Conservation (phyloP, 2,329 filamentous ascomycete genomes). For the Sporothrix dimorphospora region DNA sequence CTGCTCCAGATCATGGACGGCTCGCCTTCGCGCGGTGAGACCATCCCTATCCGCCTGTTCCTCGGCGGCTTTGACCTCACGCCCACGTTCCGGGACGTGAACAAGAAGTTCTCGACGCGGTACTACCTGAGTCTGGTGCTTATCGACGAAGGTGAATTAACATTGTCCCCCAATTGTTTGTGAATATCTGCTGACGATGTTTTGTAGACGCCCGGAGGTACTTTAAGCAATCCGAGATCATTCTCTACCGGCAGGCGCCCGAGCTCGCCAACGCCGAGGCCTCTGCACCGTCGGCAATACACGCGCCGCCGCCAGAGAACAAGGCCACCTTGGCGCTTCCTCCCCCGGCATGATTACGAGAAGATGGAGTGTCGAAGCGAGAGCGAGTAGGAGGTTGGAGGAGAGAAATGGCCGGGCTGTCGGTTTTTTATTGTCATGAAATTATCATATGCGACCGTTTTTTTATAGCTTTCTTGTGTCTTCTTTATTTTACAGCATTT, state of each 20-base stretch:
- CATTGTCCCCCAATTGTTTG: background rate
- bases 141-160: conserved; percentile 78
- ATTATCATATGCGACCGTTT: conserved; percentile 8
- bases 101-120: conserved; percentile 98
- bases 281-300: conserved; percentile 32
- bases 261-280: conserved; percentile 53
- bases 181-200: conserved; percentile 29
- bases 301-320: conserved; percentile 52
- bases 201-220: conserved; percentile 84
- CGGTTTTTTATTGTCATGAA: background rate
- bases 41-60: conserved; percentile 95
- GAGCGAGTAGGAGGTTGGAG: background rate
- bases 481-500: conserved; percentile 6
- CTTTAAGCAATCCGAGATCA: conserved; percentile 99
- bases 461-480: conserved; percentile 4
- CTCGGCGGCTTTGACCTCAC: conserved; percentile 96
- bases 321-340: conserved; percentile 49
- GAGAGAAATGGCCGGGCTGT: background rate
- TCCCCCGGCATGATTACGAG: conserved; percentile 29
- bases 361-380: background rate
- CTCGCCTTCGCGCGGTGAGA: conserved; percentile 91
- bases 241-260: conserved; percentile 83
- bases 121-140: conserved; percentile 97
- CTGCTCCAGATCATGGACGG: conserved; percentile 87
- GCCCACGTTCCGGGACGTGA: conserved; percentile 97